These are phyloP conservation scores for Backusella luteola DNA, from an alignment of 192 early-diverging fungal species.

Conservation along the genomic window DNA sequence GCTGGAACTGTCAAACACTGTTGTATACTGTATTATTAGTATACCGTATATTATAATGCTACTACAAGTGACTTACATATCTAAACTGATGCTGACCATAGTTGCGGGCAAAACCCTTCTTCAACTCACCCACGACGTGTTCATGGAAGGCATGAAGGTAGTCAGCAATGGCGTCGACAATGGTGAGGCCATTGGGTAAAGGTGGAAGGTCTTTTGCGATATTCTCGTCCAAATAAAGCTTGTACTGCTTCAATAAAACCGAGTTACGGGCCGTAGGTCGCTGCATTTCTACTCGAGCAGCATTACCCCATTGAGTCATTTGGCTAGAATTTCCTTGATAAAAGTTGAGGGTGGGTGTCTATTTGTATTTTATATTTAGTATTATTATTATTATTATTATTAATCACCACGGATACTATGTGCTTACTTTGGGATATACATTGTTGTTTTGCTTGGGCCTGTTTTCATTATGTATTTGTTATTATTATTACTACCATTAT, in stretches of 20 bases:
- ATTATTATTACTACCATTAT: not conserved
- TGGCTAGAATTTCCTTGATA: conserved; percentile 44
- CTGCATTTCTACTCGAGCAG: conserved; percentile 46
- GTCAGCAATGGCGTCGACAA: conserved; percentile 49
- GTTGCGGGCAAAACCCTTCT: conserved; percentile 43
- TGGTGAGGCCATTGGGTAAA: conserved; percentile 43
- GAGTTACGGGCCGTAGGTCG: conserved; percentile 41
- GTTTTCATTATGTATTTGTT: not conserved
- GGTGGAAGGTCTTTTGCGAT: conserved; percentile 39
- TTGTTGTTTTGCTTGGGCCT: conserved; percentile 53
- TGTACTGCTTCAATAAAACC: conserved; percentile 47
- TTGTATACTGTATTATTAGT: not conserved
- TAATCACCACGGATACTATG: not conserved
- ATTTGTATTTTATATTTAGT: conserved; percentile 25
- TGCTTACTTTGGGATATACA: conserved; percentile 37
- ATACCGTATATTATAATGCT: too few relatives aligned
- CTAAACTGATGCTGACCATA: conserved; percentile 45
- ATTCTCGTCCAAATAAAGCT: conserved; percentile 47
- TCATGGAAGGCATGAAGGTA: conserved; percentile 48
- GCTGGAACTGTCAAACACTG: conserved; percentile 46
- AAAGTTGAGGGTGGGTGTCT: conserved; percentile 49
- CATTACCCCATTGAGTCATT: conserved; percentile 50
- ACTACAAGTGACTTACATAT: conserved; percentile 23
- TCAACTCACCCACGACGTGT: conserved; percentile 46
- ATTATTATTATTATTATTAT: conserved; percentile 33